Base-by-base conservation (phyloP, 768 basidiomycete species). In the Tricholoma matsutake region DNA sequence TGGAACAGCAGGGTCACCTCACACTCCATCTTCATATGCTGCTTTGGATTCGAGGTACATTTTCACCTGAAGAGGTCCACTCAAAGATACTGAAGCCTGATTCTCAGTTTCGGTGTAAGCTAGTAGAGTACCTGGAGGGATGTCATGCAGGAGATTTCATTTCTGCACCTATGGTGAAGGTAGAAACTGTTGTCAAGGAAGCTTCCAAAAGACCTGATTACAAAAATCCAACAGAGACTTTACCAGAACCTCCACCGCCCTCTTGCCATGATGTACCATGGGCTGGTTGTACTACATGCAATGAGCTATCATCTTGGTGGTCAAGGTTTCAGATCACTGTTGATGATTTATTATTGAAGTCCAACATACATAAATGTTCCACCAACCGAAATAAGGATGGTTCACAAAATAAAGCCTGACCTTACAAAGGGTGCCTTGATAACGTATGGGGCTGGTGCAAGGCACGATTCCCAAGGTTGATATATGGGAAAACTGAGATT, bases 1-100 rank as follows among this genome's bases (percentile, higher is more conserved):
- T 75, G 0, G 71, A 76, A 52, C 65, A 70, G 34, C 75, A 76
- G 60, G 73, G 72, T 0, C 56, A 68, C 0, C 53, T 71, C 0
- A 73, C 69, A 0, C 54, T 75, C 0, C 73, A 74, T 60, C 45
- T 72, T 0, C 74, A 74, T 56, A 18, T 73, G 51, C 57, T 76
- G 0, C 2, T 76, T 1, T 75, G 73, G 73, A 60, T 76, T 1
- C 2, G 9, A 6, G 57, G 58, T 11, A 47, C 47, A 3, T 10
- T 64, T 2, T 59, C 63, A 3, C 66, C 63, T 1, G 56, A 65
- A 7, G 62, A 65, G 5, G 52, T 61, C 0, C 25, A 52, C 3
- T 6, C 34, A 1, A 28, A 13, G 0, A 59, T 67, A 5, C 37
- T 64, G 43, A 59, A 63, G 3, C 31, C 52, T 1, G 28, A 29